Evolutionary conservation across 2,329 filamentous ascomycete genomes (phyloP).

Genomic region (Dothistroma septosporum): DNA sequence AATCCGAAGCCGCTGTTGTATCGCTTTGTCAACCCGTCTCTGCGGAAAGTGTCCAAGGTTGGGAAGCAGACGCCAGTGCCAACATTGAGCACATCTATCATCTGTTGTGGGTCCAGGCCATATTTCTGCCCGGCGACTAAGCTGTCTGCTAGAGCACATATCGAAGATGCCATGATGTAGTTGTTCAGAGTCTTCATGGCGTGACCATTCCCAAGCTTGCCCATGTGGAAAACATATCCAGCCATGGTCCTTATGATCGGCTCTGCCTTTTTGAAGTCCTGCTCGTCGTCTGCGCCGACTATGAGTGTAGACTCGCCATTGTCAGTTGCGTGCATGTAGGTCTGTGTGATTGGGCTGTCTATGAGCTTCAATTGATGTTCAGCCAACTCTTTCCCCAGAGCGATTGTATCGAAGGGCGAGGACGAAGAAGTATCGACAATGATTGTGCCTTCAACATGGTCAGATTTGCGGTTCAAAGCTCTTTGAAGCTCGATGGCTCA

Average conservation of each 20-base stretch:
- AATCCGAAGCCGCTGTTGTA: constrained; percentile 36
- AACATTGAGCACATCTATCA: constrained; percentile 43
- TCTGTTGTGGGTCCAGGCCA: constrained; percentile 36
- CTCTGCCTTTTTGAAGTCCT: constrained; percentile 31
- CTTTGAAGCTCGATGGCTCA: neutral
- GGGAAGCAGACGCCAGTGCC: constrained; percentile 40
- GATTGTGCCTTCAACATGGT: constrained; percentile 25
- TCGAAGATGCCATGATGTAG: constrained; percentile 36
- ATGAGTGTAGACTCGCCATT: constrained; percentile 35
- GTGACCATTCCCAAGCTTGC: constrained; percentile 34
- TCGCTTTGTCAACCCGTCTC: constrained; percentile 27
- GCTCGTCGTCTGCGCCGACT: constrained; percentile 31
- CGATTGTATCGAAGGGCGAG: constrained; percentile 35
- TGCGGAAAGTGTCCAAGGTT: constrained; percentile 30
- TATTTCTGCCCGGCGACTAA: constrained; percentile 36
- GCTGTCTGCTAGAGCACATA: constrained; percentile 33
- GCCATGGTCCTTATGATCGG: constrained; percentile 36
- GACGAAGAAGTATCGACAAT: constrained; percentile 37
- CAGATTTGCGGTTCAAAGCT: neutral
- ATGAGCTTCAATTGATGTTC: constrained; percentile 32
- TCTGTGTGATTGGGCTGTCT: constrained; percentile 38
- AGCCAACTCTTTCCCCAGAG: constrained; percentile 32
- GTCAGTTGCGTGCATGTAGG: constrained; percentile 37
- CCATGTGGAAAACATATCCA: constrained; percentile 36
- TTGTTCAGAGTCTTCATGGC: constrained; percentile 40